Evolutionary conservation across 2,329 filamentous ascomycete species (phyloP).

Genomic region (Talaromyces sp.): DNA sequence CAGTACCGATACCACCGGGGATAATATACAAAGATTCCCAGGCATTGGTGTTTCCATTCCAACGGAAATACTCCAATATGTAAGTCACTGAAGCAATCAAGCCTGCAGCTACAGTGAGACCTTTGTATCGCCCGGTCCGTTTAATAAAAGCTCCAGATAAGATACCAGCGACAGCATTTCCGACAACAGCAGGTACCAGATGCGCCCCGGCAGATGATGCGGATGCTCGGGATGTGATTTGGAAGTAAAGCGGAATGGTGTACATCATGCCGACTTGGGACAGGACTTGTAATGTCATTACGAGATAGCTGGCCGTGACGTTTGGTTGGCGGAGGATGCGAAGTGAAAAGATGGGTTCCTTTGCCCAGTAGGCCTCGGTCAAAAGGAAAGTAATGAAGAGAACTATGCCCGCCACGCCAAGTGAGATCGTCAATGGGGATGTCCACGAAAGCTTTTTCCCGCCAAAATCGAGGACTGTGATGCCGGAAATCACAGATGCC

Average conservation of each 20-base stretch:
- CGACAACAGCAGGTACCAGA: conserved; percentile 62
- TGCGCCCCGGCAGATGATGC: conserved; percentile 57
- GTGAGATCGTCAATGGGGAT: conserved; percentile 18
- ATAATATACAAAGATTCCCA: conserved; percentile 57
- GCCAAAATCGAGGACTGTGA: conserved; percentile 46
- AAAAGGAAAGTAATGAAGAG: conserved; percentile 20
- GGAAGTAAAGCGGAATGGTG: conserved; percentile 64
- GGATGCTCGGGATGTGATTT: conserved; percentile 54
- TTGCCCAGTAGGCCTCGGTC: conserved; percentile 26
- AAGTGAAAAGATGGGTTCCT: conserved; percentile 32
- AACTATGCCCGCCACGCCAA: conserved; percentile 13
- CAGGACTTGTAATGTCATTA: conserved; percentile 49
- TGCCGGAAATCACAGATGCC: conserved; percentile 38
- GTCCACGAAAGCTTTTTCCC: conserved; percentile 37
- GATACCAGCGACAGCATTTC: conserved; percentile 61
- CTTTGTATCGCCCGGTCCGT: conserved; percentile 56
- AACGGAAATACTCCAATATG: conserved; percentile 48
- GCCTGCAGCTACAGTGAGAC: conserved; percentile 48
- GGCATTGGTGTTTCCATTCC: conserved; percentile 55
- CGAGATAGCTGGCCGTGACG: conserved; percentile 27
- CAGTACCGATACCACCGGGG: conserved; percentile 51
- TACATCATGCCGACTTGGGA: conserved; percentile 62
- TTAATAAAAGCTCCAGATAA: conserved; percentile 55
- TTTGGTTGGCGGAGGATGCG: conserved; percentile 28
- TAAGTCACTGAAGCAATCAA: conserved; percentile 49